Base-by-base conservation (phyloP, 106 monocot species). In the Iris macrosiphon region DNA sequence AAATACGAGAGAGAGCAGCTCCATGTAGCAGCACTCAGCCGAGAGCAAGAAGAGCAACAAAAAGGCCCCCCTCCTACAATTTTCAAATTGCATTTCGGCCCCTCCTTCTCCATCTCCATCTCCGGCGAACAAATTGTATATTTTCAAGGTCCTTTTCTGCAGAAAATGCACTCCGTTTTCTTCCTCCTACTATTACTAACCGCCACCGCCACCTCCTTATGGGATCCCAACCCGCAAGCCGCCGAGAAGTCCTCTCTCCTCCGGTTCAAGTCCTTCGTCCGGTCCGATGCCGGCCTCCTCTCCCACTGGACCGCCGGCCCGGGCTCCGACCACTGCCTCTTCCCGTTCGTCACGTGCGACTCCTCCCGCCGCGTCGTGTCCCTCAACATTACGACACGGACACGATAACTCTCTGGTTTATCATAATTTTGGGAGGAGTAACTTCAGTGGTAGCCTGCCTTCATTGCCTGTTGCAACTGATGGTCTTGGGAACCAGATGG, bases 371-470 rank as follows among this genome's bases (percentile, higher is more conserved):
- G 70, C 28, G 70, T 83, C 42, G 38, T 57, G 49, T 16, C 82
- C 31, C 55, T 78, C 51, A 74, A 69, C 55, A 42, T 73, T 55
- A 60, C 76, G 31, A 52, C 59, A 1, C 3, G n/a, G 4, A 20
- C 12, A 17, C 25, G 56, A 40, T 16, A 47, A 50, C 31, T 31
- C 32, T 26, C 45, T 29, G 19, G 61, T 89, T 30, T 64, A 89
- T 60, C 94, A 94, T 34, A 75, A 77, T 79, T 94, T 94, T 72
- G 75, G 66, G 1, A 55, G 56, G 20, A 94, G 89, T 41, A 74
- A 71, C 56, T 82, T 94, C 41, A 45, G 61, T 15, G 94, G 94
- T 29, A 31, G 22, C 41, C 27, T 93, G 16, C 60, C 66, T 26
- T 64, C 66, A 42, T 72, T 84, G 38, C 77, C 88, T 10, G 15